Base-by-base conservation (phyloP, 805 yeast genomes). In the Candida khao-thaluensis region DNA sequence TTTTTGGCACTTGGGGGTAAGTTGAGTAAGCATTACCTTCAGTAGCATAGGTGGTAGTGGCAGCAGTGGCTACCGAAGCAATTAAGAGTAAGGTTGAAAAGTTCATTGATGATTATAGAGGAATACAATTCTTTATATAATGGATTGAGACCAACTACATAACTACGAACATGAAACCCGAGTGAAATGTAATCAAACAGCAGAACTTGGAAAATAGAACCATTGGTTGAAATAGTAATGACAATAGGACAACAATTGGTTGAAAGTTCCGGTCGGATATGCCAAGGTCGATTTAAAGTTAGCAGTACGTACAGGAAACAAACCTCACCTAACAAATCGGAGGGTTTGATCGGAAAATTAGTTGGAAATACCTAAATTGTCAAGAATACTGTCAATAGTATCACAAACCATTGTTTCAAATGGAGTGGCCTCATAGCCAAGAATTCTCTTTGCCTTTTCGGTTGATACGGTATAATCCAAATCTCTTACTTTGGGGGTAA, bases 1-100 rank as follows among this genome's bases (percentile, higher is more conserved):
- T 64, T 31, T 57, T 50, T 14, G 68, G 57, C 18, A 64, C 67
- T 4, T 53, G 32, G 28, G 69, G 70, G 54, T 54, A 63, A 30
- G 59, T 58, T 17, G 56, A 40, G 44, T 50, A 66, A 23, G 51
- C 53, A 38, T 55, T 50, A 16, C 32, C 43, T 23, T 45, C 38
- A 32, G 53, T 57, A 24, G 20, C 14, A 22, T 30, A 20, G 17
- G 40, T 38, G 30, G 43, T 40, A 15, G 43, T 24, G 18, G 51
- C 42, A 31, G 55, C 23, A 32, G 22, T 14, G 16, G 26, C 25
- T 8, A 22, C 24, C 17, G 22, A 27, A 12, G 32, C 38, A 6
- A 29, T 6, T 17, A 29, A 17, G 6, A 17, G 3, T 17, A 29
- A 29, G 11, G 23, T 29, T 17, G 22, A 17, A 29, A 29, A 29